Evolutionary conservation across 768 basidiomycete genomes (phyloP).

Genomic region (Termitomyces sp.): DNA sequence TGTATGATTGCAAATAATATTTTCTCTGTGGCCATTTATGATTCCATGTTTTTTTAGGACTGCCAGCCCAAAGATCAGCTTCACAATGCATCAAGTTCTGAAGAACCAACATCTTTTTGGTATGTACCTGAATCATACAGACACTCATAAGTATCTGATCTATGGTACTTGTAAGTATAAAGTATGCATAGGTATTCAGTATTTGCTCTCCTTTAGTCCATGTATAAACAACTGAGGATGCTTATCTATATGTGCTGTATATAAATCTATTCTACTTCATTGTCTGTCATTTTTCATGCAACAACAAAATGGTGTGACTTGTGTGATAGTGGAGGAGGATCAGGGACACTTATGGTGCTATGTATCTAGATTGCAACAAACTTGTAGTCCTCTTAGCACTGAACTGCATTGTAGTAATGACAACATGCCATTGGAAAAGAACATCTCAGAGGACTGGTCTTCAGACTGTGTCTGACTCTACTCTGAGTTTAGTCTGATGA

Average conservation of each 20-base stretch:
- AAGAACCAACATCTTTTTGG: constrained; percentile 71
- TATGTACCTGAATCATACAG: constrained; percentile 21
- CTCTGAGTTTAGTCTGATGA: too few relatives aligned
- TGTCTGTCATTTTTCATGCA: not conserved
- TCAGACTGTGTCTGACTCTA: too few relatives aligned
- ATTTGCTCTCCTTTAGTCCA: too few relatives aligned
- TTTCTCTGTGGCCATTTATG: not conserved
- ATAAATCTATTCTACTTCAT: not conserved
- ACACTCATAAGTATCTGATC: too few relatives aligned
- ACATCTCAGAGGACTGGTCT: too few relatives aligned
- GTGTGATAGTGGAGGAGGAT: not conserved
- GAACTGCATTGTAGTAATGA: too few relatives aligned
- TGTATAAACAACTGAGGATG: not conserved
- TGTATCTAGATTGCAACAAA: too few relatives aligned
- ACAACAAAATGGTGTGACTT: not conserved
- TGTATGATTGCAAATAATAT: constrained; percentile 31
- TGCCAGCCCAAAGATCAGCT: constrained; percentile 45
- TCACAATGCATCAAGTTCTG: constrained; percentile 77
- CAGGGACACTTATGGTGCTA: not conserved
- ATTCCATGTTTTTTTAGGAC: constrained; percentile 40
- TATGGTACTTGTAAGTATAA: too few relatives aligned
- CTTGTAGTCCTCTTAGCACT: too few relatives aligned
- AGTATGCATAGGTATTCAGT: too few relatives aligned
- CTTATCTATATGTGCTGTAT: not conserved
- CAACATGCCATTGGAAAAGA: too few relatives aligned